A percentile compares a stretch with the other conserved stretches of the same genome.
Conservation (phyloP, 148 eudicot species). For the Fagopyrum homotropicum region DNA sequence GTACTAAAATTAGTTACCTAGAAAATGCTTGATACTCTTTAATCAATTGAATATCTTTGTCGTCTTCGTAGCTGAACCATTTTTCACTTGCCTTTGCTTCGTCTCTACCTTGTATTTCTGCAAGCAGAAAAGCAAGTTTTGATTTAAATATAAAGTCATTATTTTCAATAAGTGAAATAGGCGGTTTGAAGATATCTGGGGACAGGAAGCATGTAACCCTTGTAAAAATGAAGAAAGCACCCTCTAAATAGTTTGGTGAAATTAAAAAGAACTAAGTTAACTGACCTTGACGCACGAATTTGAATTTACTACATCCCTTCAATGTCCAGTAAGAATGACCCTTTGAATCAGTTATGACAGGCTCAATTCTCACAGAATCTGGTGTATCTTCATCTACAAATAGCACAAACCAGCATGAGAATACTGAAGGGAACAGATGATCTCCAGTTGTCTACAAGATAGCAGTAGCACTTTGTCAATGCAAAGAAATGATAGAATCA, state of each 20-base stretch:
- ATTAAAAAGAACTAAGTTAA: slow-evolving; percentile 12
- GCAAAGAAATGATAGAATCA: not conserved
- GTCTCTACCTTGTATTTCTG: slow-evolving; percentile 52
- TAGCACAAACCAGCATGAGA: not conserved
- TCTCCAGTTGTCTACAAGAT: not conserved
- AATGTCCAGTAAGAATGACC: slow-evolving; percentile 66
- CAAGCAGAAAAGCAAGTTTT: not conserved
- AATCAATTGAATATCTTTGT: slow-evolving; percentile 39
- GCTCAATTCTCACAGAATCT: slow-evolving; percentile 58
- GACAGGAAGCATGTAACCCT: not conserved
- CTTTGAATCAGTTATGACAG: slow-evolving; percentile 30
- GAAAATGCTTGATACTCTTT: slow-evolving; percentile 32
- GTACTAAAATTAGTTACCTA: slow-evolving; percentile 29
- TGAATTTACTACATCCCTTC: slow-evolving; percentile 30
- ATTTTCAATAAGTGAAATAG: not conserved
- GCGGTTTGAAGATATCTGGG: not conserved
- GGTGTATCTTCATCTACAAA: slow-evolving; percentile 35
- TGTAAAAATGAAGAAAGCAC: not conserved
- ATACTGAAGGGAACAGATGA: not conserved
- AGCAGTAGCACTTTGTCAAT: not conserved
- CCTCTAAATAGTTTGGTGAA: not conserved
- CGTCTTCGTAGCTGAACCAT: slow-evolving; percentile 53
- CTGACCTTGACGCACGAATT: slow-evolving; percentile 49
- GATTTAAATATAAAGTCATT: not conserved
- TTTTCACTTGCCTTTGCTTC: slow-evolving; percentile 39